Evolutionary conservation across 192 early-diverging fungal genomes (phyloP).

Genomic region (Coemansia furcata): DNA sequence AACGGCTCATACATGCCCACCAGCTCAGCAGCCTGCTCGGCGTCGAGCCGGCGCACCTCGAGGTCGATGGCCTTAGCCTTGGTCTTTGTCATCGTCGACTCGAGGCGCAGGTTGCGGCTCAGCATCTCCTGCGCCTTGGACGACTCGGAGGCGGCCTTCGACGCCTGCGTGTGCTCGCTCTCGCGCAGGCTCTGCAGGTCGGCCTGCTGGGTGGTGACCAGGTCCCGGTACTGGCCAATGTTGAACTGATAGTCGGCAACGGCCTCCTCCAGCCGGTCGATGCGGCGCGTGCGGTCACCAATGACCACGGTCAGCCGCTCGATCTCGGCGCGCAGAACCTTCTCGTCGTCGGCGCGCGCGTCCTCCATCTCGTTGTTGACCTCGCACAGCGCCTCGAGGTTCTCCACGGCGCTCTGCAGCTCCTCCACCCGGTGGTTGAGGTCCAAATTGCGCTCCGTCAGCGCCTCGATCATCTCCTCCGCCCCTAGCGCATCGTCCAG

Average conservation of each 20-base stretch:
- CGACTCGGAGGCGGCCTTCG: constrained; percentile 56
- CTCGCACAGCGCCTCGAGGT: constrained; percentile 86
- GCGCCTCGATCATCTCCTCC: constrained; percentile 79
- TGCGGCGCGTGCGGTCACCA: constrained; percentile 57
- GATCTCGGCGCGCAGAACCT: constrained; percentile 76
- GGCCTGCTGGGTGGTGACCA: constrained; percentile 72
- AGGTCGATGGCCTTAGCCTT: constrained; percentile 89
- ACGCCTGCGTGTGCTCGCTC: constrained; percentile 60
- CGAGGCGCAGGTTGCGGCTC: constrained; percentile 75
- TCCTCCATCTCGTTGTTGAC: constrained; percentile 93
- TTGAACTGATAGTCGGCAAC: constrained; percentile 85
- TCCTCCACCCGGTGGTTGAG: constrained; percentile 74
- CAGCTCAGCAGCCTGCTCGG: constrained; percentile 76
- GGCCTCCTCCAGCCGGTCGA: constrained; percentile 72
- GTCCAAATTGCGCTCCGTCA: constrained; percentile 81
- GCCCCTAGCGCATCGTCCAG: constrained; percentile 80
- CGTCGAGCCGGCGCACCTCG: constrained; percentile 85
- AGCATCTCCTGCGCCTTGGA: constrained; percentile 80
- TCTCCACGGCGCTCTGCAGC: constrained; percentile 72
- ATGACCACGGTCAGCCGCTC: constrained; percentile 71
- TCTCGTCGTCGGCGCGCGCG: constrained; percentile 84
- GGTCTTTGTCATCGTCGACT: constrained; percentile 75
- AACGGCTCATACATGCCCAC: constrained; percentile 62
- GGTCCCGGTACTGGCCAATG: constrained; percentile 80
- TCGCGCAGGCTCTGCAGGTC: constrained; percentile 73